phyloP scores from a whole-genome alignment of 225 moss, liverwort and hornwort species.

The Sphagnum tenellum region DNA sequence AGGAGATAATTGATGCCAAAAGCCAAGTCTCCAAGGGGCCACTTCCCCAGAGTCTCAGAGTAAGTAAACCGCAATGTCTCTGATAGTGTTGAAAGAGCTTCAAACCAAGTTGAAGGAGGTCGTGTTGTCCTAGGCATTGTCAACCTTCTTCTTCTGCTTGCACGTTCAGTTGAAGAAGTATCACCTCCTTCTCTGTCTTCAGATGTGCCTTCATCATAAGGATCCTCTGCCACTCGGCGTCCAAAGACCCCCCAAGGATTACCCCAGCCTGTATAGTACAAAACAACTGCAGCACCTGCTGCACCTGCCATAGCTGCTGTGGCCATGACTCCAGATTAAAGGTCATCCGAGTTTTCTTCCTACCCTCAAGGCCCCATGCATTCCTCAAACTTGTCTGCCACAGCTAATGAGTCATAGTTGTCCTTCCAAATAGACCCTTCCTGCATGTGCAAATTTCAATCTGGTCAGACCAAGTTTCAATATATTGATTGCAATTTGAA shows the following conservation, averaged over 20 bases:
- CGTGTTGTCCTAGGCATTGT: slow-evolving; percentile 54
- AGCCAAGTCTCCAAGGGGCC: slow-evolving; percentile 96
- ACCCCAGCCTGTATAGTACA: slow-evolving; percentile 88
- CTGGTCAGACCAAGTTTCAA: too few species aligned
- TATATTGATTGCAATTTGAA: too few species aligned
- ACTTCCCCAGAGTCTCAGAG: slow-evolving; percentile 96
- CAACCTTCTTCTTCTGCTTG: slow-evolving; percentile 40
- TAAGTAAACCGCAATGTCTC: slow-evolving; percentile 96
- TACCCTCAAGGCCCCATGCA: too few species aligned
- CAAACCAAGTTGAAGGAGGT: slow-evolving; percentile 96
- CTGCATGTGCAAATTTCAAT: too few species aligned
- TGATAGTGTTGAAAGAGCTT: slow-evolving; percentile 87
- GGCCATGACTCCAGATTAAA: slow-evolving; percentile 53
- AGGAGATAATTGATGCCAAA: slow-evolving; percentile 95
- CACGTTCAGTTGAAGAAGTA: slow-evolving; percentile 14
- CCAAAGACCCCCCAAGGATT: slow-evolving; percentile 55
- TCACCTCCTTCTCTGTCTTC: slow-evolving; percentile 15
- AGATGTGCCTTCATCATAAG: slow-evolving; percentile 9
- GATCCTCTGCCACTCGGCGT: slow-evolving; percentile 19
- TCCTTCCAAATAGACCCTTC: too few species aligned
- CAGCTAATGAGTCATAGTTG: too few species aligned
- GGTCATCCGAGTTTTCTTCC: slow-evolving; percentile 24
- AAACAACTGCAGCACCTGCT: slow-evolving; percentile 77
- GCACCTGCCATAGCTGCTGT: slow-evolving; percentile 78
- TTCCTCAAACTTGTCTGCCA: too few species aligned